A percentile compares a stretch with the other conserved stretches of the same genome.
Evolutionary conservation across 139 green algal species (phyloP).

Genomic region (Chlorella sp.): DNA sequence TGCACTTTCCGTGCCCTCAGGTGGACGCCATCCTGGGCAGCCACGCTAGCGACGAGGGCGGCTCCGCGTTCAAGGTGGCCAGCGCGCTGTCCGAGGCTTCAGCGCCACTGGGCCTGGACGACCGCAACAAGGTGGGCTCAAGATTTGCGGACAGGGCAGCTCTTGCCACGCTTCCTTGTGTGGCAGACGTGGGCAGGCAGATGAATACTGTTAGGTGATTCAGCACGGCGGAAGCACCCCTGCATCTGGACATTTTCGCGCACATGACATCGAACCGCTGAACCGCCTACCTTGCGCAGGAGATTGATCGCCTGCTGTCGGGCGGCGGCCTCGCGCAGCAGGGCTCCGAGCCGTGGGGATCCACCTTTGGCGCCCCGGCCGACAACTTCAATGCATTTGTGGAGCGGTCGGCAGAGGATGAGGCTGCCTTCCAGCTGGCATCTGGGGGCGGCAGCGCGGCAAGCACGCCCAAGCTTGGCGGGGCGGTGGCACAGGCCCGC

Average conservation of each 20-base stretch:
- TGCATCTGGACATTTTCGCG: too few species aligned
- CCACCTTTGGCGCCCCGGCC: too few species aligned
- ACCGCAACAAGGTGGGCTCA: slow-evolving; percentile 30
- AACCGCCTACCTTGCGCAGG: not conserved
- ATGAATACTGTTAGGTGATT: too few species aligned
- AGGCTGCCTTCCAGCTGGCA: slow-evolving; percentile 3
- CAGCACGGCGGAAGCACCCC: too few species aligned
- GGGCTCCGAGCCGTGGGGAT: slow-evolving; percentile 11
- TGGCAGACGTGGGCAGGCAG: too few species aligned
- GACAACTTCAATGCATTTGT: slow-evolving; percentile 34
- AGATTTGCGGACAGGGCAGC: not conserved
- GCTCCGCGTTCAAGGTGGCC: slow-evolving; percentile 13
- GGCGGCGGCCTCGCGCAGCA: not conserved
- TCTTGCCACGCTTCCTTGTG: too few species aligned
- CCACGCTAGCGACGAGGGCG: slow-evolving; percentile 30
- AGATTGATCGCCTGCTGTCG: slow-evolving; percentile 42
- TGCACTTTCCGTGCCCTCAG: too few species aligned
- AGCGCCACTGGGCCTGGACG: slow-evolving; percentile 10
- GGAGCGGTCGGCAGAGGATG: not conserved
- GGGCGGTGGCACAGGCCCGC: not conserved
- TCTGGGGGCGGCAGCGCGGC: not conserved
- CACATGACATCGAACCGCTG: too few species aligned
- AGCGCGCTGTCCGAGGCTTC: slow-evolving; percentile 2
- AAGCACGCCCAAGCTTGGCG: not conserved
- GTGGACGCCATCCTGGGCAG: slow-evolving; percentile 51